These are phyloP conservation scores for Cladosporium sphaerospermum DNA, from an alignment of 2,329 filamentous ascomycete genomes.

Conservation along the genomic window DNA sequence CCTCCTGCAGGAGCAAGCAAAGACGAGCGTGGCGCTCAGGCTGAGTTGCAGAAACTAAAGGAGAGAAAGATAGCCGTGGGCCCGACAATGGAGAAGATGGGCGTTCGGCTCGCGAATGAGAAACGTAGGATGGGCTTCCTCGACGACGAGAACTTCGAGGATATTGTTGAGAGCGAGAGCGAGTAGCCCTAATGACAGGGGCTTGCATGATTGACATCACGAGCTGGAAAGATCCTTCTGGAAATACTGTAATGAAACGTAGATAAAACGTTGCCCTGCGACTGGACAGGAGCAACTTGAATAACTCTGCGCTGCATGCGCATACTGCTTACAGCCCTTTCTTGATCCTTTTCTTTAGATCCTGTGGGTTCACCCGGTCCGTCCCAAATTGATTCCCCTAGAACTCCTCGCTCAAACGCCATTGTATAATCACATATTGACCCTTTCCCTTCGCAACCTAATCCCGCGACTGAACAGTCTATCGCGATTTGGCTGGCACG, in stretches of 20 bases:
- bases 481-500: slow-evolving; percentile 24
- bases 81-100: slow-evolving; percentile 47
- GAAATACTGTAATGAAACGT: too few relatives aligned
- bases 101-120: slow-evolving; percentile 48
- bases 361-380: too few relatives aligned
- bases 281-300: too few relatives aligned
- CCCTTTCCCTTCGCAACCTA: neutral
- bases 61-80: slow-evolving; percentile 48
- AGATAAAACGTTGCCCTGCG: too few relatives aligned
- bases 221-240: neutral
- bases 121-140: slow-evolving; percentile 45
- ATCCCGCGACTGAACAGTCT: neutral
- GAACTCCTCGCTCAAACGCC: slow-evolving; percentile 12
- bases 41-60: slow-evolving; percentile 44
- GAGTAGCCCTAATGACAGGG: slow-evolving; percentile 1
- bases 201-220: neutral
- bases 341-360: too few relatives aligned
- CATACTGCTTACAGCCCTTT: too few relatives aligned
- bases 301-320: too few relatives aligned
- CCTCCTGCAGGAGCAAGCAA: slow-evolving; percentile 24
- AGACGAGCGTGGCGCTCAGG: slow-evolving; percentile 36
- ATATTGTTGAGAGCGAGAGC: slow-evolving; percentile 27
- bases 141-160: slow-evolving; percentile 47
- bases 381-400: neutral
- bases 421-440: neutral